These are phyloP conservation scores for Cladosporium sp. DNA, from an alignment of 2,329 filamentous ascomycete genomes.

Conservation along the genomic window DNA sequence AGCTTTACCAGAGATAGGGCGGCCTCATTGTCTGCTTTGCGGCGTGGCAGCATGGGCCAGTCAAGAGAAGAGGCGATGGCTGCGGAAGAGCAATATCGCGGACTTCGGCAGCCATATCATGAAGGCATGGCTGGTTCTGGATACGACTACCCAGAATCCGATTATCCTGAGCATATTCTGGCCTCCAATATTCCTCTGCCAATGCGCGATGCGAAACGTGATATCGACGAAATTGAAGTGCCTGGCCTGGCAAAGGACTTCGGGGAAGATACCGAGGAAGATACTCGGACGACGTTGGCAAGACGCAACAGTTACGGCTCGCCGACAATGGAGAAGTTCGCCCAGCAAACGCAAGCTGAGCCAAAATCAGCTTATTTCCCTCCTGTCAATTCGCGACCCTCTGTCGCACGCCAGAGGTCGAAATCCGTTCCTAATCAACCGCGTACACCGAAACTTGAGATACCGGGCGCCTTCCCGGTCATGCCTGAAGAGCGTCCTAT, in stretches of 20 bases:
- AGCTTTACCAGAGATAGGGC: conserved; percentile 4
- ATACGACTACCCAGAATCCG: conserved; percentile 27
- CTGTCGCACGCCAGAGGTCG: conserved; percentile 24
- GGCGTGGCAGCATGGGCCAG: conserved; percentile 1
- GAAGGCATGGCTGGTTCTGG: conserved; percentile 16
- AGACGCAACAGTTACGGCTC: conserved; percentile 24
- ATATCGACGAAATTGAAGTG: conserved; percentile 76
- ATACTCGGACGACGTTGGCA: not conserved
- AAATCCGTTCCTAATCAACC: conserved; percentile 22
- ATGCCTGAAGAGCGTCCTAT: not conserved
- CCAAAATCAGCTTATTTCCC: conserved; percentile 19
- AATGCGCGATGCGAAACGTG: conserved; percentile 56
- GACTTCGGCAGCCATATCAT: conserved; percentile 9
- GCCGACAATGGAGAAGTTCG: not conserved
- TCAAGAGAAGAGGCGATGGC: conserved; percentile 1
- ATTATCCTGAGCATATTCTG: conserved; percentile 37
- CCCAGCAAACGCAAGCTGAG: conserved; percentile 11
- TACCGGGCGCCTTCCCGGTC: conserved; percentile 17
- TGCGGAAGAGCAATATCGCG: conserved; percentile 6
- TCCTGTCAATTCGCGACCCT: not conserved
- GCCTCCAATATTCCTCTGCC: conserved; percentile 66
- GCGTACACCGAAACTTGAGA: conserved; percentile 14
- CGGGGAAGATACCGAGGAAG: conserved; percentile 45
- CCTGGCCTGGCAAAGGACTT: conserved; percentile 67
- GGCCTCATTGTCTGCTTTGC: not conserved